phyloP scores from a whole-genome alignment of 495 filamentous ascomycete genomes.

The Neurospora sp. region DNA sequence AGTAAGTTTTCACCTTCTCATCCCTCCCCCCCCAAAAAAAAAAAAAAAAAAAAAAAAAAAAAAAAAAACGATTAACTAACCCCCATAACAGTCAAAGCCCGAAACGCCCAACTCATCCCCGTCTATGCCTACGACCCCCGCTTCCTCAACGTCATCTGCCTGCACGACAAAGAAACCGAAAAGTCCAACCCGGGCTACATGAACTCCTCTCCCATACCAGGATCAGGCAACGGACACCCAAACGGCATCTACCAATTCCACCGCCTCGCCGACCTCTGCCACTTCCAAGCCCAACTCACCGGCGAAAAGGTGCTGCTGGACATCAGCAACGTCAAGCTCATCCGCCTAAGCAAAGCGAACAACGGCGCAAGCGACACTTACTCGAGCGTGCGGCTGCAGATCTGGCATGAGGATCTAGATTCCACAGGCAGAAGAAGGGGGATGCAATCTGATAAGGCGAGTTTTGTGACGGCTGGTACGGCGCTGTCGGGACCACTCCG shows the following conservation, averaged over 20 bases:
- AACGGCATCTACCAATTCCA: conserved; percentile 23
- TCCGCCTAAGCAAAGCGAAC: conserved; percentile 13
- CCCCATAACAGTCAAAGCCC: conserved; percentile 17
- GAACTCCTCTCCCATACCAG: conserved; percentile 4
- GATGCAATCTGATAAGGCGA: conserved; percentile 15
- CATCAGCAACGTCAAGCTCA: conserved; percentile 20
- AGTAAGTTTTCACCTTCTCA: conserved; percentile 9
- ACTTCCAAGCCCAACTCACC: conserved; percentile 26
- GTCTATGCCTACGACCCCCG: conserved; percentile 25
- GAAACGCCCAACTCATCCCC: conserved; percentile 25
- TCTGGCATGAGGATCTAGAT: conserved; percentile 20
- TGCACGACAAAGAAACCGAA: conserved; percentile 21
- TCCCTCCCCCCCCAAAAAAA: background rate
- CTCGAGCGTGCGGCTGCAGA: conserved; percentile 22
- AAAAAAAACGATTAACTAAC: background rate
- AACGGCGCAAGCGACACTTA: conserved; percentile 16
- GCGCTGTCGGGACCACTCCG: conserved; percentile 20
- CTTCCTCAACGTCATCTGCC: conserved; percentile 21
- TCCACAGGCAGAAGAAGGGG: conserved; percentile 2
- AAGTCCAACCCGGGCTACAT: conserved; percentile 10
- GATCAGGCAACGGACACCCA: conserved; percentile 3
- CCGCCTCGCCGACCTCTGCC: conserved; percentile 15
- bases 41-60: background rate
- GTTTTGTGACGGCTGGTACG: conserved; percentile 24
- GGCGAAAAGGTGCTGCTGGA: conserved; percentile 24